These are phyloP conservation scores for Ilex paraguariensis DNA, from an alignment of 305 asterid genomes.

Conservation along the genomic window DNA sequence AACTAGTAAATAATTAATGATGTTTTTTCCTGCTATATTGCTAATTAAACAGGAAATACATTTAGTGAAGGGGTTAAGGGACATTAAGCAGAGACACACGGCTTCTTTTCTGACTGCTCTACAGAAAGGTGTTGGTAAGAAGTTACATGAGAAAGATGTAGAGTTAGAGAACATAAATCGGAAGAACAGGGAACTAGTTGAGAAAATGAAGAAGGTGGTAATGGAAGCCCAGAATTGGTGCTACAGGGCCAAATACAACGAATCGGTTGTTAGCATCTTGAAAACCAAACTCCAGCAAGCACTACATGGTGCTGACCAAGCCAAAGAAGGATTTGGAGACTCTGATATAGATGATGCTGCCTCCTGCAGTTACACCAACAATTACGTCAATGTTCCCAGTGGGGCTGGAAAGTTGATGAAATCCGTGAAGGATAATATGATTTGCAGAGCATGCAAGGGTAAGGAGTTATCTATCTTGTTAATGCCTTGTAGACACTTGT, in stretches of 20 bases:
- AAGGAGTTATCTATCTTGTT: conserved; percentile 63
- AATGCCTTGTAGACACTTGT: conserved; percentile 90
- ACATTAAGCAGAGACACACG: conserved; percentile 63
- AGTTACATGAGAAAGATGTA: conserved; percentile 59
- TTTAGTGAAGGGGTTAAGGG: conserved; percentile 53
- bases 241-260: conserved; percentile 77
- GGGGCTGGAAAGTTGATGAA: conserved; percentile 20
- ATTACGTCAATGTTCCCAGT: conserved; percentile 22
- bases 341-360: conserved; percentile 59
- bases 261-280: conserved; percentile 57
- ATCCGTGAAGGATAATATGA: conserved; percentile 20
- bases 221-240: conserved; percentile 82
- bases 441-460: conserved; percentile 54
- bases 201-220: conserved; percentile 59
- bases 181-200: conserved; percentile 66
- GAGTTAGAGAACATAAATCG: conserved; percentile 55
- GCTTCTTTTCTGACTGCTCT: conserved; percentile 47
- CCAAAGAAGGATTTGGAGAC: conserved; percentile 73
- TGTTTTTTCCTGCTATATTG: background rate
- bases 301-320: conserved; percentile 40
- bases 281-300: conserved; percentile 65
- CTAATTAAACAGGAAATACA: conserved; percentile 52
- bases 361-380: conserved; percentile 58
- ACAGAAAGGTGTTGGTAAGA: conserved; percentile 40
- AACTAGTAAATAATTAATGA: too few relatives aligned